Base-by-base conservation (phyloP, 202 grass and related monocot genomes). In the Dendrocalamus latiflorus region DNA sequence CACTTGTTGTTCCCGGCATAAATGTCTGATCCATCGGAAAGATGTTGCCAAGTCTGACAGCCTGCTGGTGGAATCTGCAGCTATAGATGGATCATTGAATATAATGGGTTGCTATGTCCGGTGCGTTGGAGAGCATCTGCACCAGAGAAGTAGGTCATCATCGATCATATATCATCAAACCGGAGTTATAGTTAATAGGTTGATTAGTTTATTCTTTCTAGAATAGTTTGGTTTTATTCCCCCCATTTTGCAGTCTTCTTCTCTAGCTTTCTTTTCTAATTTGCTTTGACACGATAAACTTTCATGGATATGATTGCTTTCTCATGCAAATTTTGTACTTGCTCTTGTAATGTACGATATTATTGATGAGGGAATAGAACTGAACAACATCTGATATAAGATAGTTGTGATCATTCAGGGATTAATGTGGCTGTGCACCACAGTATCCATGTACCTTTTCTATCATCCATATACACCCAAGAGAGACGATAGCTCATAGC, bases 331-430 rank as follows among this genome's bases (percentile, higher is more conserved):
- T 86, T 82, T 86, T 85, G 77, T 37, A 72, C 38, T 62, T 21
- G 13, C 8, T 50, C 41, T n/a, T 90, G 75, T 83, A 83, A 62
- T 83, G 59, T 68, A 83, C 20, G 21, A 65, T 83, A 77, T 50
- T 78, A 74, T 71, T 53, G 24, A 79, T 68, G 60, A 82, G 39
- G 77, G n/a, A 65, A 76, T 61, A 72, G 18, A 76, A 51, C 36
- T 73, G 43, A 61, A 57, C 36, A 69, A 7, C 9, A 66, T 80
- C 58, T 73, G 58, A 62, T 30, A 55, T 30, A 20, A 43, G 53
- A 51, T 26, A 34, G 10, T 26, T 43, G n/a, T 88, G 49, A 77
- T 38, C n/a, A 33, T 44, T 61, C 18, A 56, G 58, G 57, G 45
- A 10, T 72, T 50, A 51, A 51, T 78, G 54, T 44, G 10, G 9